Evolutionary conservation across 192 early-diverging fungal species (phyloP).

Genomic region (Backusella luteola): DNA sequence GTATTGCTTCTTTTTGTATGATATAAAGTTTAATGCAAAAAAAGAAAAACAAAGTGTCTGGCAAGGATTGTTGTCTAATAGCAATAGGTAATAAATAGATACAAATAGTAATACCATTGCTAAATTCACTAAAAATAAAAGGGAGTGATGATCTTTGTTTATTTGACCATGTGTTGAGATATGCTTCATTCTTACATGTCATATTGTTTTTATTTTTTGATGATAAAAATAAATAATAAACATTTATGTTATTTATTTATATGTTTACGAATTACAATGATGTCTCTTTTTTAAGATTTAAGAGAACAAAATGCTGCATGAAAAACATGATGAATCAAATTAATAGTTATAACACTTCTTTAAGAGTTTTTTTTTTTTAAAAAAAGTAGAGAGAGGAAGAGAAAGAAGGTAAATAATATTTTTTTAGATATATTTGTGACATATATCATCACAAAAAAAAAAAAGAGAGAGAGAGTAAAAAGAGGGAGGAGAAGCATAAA

Average conservation of each 20-base stretch:
- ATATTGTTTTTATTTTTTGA: background rate
- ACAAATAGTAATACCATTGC: background rate
- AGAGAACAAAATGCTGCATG: too few relatives aligned
- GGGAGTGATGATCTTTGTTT: background rate
- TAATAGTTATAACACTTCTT: background rate
- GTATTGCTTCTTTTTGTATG: too few relatives aligned
- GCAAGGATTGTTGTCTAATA: background rate
- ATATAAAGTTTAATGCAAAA: too few relatives aligned
- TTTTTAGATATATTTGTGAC: background rate
- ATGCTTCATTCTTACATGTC: background rate
- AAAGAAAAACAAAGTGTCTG: too few relatives aligned
- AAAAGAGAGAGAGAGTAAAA: background rate
- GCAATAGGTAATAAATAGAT: background rate
- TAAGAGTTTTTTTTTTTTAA: background rate
- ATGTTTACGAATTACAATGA: too few relatives aligned
- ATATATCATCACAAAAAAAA: background rate
- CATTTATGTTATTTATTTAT: background rate
- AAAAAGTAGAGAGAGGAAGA: too few relatives aligned
- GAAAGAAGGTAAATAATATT: too few relatives aligned
- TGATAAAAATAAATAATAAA: background rate
- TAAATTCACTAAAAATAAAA: background rate
- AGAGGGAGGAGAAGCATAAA: too few relatives aligned
- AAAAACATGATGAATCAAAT: background rate
- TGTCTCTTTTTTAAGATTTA: too few relatives aligned
- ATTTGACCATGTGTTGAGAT: background rate